A percentile compares a stretch with the other conserved stretches of the same genome.
phyloP scores from a whole-genome alignment of 495 filamentous ascomycete species.

The Cetradonia linearis region DNA sequence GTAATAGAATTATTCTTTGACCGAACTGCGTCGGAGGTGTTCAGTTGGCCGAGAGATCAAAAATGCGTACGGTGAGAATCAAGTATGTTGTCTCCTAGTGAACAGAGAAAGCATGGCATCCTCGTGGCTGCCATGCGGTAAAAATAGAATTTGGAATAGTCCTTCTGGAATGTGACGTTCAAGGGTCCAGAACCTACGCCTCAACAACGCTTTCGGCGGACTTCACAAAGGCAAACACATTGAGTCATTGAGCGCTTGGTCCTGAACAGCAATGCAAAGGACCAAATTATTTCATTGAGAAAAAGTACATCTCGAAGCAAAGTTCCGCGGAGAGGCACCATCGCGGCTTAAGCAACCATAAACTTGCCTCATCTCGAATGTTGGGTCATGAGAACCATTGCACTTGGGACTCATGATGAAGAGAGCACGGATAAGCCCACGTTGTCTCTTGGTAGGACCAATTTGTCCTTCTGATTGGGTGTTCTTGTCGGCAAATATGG shows the following conservation, averaged over 20 bases:
- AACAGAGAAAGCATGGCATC: constrained; percentile 6
- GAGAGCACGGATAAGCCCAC: no score
- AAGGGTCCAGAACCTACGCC: neutral
- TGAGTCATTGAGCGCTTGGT: neutral
- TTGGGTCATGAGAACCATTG: neutral
- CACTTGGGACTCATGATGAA: no score
- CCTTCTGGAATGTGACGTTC: neutral
- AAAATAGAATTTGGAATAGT: neutral
- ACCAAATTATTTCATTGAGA: neutral
- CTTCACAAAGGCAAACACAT: constrained; percentile 1
- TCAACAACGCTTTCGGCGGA: neutral
- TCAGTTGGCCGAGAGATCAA: neutral
- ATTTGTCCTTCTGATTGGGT: no score
- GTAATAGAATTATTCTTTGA: neutral
- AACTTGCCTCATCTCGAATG: neutral
- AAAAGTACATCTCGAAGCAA: neutral
- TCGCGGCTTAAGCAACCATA: neutral
- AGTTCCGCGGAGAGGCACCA: neutral
- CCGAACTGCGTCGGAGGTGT: neutral
- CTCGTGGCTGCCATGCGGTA: constrained; percentile 3
- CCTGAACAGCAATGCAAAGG: no score
- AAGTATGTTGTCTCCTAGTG: neutral
- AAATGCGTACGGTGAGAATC: neutral
- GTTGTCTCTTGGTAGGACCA: no score
- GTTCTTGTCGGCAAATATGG: no score